Conservation (phyloP, 306 rosid genomes). For the Inga laurina region DNA sequence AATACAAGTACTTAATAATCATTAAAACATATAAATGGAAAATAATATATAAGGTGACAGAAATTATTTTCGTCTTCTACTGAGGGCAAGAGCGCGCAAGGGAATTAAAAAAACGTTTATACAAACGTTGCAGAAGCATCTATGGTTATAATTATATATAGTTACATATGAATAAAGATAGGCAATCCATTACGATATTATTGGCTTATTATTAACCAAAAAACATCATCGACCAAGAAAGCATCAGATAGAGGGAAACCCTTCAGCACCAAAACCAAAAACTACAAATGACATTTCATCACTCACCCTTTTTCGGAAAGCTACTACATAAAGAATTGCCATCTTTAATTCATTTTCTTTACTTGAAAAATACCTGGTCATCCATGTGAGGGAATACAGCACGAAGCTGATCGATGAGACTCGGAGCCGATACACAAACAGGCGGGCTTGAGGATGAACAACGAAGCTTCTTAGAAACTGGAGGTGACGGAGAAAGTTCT, state of each 20-base stretch:
- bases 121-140: background rate
- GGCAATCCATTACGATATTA: background rate
- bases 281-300: background rate
- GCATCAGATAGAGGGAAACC: background rate
- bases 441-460: constrained; percentile 82
- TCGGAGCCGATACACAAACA: constrained; percentile 51
- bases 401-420: constrained; percentile 70
- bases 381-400: constrained; percentile 82
- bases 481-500: constrained; percentile 91
- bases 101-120: background rate
- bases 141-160: background rate
- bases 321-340: background rate
- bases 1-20: background rate
- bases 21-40: background rate
- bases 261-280: background rate
- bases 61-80: background rate
- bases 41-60: background rate
- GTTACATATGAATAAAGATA: background rate
- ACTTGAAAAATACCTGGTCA: constrained; percentile 41
- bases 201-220: background rate
- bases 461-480: constrained; percentile 84
- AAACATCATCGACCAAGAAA: background rate
- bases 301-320: background rate
- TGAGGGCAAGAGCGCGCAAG: background rate
- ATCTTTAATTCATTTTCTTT: background rate